Conservation (phyloP, 176 grass and related monocot genomes). For the Oryza nivara region DNA sequence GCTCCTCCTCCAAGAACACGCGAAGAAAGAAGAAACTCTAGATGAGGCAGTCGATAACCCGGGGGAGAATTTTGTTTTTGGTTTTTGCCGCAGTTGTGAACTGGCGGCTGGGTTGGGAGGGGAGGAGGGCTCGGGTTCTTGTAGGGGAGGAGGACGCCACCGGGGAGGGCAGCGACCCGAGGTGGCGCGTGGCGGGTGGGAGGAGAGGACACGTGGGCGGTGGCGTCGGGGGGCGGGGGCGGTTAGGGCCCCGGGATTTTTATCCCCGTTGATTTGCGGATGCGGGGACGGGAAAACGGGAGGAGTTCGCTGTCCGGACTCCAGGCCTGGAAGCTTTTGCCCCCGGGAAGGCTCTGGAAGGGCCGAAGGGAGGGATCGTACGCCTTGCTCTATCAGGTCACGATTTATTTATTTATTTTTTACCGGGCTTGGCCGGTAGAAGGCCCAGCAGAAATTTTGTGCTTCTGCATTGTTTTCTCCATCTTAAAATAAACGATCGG, state of each 20-base stretch:
- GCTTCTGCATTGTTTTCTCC: too few species aligned
- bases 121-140: slow-evolving; percentile 30
- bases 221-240: background rate
- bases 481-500: too few species aligned
- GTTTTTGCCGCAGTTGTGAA: slow-evolving; percentile 43
- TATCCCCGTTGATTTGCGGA: slow-evolving; percentile 22
- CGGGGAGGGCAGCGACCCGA: slow-evolving; percentile 4
- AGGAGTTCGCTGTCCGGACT: background rate
- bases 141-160: slow-evolving; percentile 3
- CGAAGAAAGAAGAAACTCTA: background rate
- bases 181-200: slow-evolving; percentile 10
- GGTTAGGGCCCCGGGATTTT: slow-evolving; percentile 12
- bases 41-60: background rate
- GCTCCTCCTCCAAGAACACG: background rate
- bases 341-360: slow-evolving; percentile 36
- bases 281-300: slow-evolving; percentile 58
- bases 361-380: background rate
- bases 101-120: slow-evolving; percentile 41
- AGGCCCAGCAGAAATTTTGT: too few species aligned
- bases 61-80: too few species aligned
- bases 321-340: background rate
- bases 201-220: slow-evolving; percentile 30
- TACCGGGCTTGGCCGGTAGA: background rate
- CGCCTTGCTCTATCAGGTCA: background rate
- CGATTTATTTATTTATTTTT: background rate